phyloP scores from a whole-genome alignment of 2,329 filamentous ascomycete species.

The Talaromyces albobiverticillius region DNA sequence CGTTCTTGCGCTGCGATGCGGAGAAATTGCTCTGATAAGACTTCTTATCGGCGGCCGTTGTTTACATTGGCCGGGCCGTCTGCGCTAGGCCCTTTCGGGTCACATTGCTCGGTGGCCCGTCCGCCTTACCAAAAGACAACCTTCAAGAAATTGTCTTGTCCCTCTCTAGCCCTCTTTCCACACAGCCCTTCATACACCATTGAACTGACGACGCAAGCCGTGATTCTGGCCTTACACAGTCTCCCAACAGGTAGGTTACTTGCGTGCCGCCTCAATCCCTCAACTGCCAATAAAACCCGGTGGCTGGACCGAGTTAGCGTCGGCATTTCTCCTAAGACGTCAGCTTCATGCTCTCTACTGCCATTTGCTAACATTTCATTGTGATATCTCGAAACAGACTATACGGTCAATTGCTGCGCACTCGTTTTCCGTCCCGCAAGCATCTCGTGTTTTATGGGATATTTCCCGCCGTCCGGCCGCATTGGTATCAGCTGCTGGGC shows the following conservation, averaged over 20 bases:
- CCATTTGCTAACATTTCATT: neutral
- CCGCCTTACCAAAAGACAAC: neutral
- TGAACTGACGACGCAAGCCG: neutral
- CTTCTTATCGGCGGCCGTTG: slow-evolving; percentile 8
- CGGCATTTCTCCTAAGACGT: neutral
- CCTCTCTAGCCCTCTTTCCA: neutral
- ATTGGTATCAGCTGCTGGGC: neutral
- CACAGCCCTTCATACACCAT: neutral
- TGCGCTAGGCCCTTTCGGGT: slow-evolving; percentile 1
- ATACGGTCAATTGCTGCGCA: neutral
- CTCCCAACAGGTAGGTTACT: neutral
- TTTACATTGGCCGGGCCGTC: too few relatives aligned
- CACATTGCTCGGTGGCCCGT: neutral
- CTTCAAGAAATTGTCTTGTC: too few relatives aligned
- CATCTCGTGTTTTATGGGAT: neutral
- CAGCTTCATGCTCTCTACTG: neutral
- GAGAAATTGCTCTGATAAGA: slow-evolving; percentile 10
- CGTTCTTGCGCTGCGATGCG: neutral
- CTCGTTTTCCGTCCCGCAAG: neutral
- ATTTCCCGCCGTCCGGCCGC: neutral
- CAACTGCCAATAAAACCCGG: neutral
- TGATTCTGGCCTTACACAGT: neutral
- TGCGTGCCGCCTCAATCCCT: neutral
- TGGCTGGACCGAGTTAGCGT: slow-evolving; percentile 2
- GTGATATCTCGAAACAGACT: neutral